Base-by-base conservation (phyloP, 2,329 filamentous ascomycete species). In the Karstenula rhodostoma region DNA sequence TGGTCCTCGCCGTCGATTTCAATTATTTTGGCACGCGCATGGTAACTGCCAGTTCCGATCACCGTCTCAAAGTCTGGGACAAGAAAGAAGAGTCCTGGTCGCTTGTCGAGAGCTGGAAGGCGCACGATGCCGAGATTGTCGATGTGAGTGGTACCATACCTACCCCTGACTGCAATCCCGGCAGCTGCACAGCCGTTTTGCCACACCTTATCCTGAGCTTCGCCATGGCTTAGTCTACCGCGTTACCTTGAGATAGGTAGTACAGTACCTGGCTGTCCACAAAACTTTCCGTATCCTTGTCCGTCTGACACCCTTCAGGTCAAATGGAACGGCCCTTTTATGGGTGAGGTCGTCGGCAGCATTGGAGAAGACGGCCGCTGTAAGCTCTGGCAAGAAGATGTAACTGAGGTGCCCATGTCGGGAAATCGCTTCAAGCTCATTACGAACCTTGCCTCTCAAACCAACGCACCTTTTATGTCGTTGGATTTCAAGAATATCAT, bases 11-110 rank as follows among this genome's bases (percentile, higher is more conserved):
- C 57, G 89, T 94, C 62, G 90, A 92, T 67, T 96, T 96, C 85
- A 97, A 97, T 78, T 89, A 89, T 67, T 96, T 96, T 77, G 94
- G 94, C 69, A 94, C 93, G 71, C 91, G 94, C 68, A 94, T 94
- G 83, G 91, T 94, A 44, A 95, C 93, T 2, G 93, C 93, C 35
- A 95, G 93, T 19, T 92, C 94, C 19, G 94, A 98, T 77, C 94
- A 96, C 77, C 92, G 91, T 76, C 90, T 98, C 72, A 93, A 94
- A 74, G 91, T 97, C 64, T 97, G 94, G 85, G 92, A 94, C 78
- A 86, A 90, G 50, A 90, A 95, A 73, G 89, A 85, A 59, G 83
- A 89, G 67, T 88, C 88, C 44, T 97, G 93, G 92, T 85, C 87
- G 54, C 81, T 95, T 40, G 91, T 89, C 74, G 94, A 98, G 80